Evolutionary conservation across 1,284 basidiomycete genomes (phyloP).

Genomic region (Cryptococcus hybrid): DNA sequence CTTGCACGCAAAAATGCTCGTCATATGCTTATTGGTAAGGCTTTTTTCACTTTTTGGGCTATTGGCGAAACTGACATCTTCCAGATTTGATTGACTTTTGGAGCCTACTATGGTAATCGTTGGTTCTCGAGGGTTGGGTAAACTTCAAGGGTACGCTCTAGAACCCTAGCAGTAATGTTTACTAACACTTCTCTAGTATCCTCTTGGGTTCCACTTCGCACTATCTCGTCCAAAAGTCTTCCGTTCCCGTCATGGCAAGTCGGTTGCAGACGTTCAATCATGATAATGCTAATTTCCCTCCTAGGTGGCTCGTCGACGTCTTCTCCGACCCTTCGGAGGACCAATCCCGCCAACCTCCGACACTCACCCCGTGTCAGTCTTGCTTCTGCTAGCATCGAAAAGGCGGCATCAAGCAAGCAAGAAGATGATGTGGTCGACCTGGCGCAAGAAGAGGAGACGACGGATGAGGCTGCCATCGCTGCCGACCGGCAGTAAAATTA

Average conservation of each 20-base stretch:
- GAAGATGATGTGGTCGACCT: conserved; percentile 50
- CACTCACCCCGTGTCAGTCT: conserved; percentile 70
- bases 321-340: conserved; percentile 64
- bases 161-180: background rate
- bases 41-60: background rate
- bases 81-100: conserved; percentile 84
- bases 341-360: conserved; percentile 49
- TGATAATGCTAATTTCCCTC: background rate
- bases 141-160: conserved; percentile 71
- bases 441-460: conserved; percentile 19
- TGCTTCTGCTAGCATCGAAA: conserved; percentile 77
- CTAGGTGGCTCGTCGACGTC: conserved; percentile 68
- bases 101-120: conserved; percentile 94
- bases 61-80: background rate
- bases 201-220: conserved; percentile 95
- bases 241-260: conserved; percentile 79
- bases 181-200: conserved; percentile 58
- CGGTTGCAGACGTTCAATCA: background rate
- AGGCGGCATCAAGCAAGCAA: conserved; percentile 47
- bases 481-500: background rate
- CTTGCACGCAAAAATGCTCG: conserved; percentile 89
- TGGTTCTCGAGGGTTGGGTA: conserved; percentile 84
- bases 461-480: conserved; percentile 1
- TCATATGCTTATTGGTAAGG: conserved; percentile 81
- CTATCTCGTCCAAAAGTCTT: conserved; percentile 91